phyloP scores from a whole-genome alignment of 2,329 filamentous ascomycete species.

The Penicillium sp. region DNA sequence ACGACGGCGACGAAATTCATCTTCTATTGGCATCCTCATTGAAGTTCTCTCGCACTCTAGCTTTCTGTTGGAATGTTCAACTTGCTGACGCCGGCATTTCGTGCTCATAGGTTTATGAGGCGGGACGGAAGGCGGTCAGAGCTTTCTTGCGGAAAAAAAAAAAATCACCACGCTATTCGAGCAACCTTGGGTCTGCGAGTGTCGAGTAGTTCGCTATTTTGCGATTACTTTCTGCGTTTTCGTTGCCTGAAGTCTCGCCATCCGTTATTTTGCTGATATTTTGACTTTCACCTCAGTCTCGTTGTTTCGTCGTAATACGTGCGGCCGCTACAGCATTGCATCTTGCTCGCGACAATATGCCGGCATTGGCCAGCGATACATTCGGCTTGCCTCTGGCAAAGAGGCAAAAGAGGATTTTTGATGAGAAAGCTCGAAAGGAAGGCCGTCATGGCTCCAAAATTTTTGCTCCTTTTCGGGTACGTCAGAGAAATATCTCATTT shows the following conservation, averaged over 20 bases:
- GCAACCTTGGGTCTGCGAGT: background rate
- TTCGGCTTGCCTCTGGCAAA: conserved; percentile 67
- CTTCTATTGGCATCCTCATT: background rate
- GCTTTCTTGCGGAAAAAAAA: conserved; percentile 6
- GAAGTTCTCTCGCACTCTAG: background rate
- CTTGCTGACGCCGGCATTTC: background rate
- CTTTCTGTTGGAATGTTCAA: too few species aligned
- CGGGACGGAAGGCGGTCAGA: conserved; percentile 2
- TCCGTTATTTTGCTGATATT: background rate
- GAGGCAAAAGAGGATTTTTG: conserved; percentile 64
- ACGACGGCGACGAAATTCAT: background rate
- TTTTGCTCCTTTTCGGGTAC: conserved; percentile 89
- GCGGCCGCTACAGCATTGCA: background rate
- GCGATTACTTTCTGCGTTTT: background rate
- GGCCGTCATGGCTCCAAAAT: conserved; percentile 63
- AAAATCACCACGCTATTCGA: background rate
- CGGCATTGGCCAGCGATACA: conserved; percentile 50
- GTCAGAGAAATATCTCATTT: conserved; percentile 29
- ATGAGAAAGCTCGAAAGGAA: conserved; percentile 43
- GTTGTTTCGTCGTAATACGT: background rate
- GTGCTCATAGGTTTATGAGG: background rate
- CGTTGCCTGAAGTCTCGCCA: background rate
- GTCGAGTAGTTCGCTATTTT: background rate
- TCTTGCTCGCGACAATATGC: conserved; percentile 39
- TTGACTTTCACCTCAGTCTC: background rate